Base-by-base conservation (phyloP, 805 yeast species). In the Wickerhamiella sergipiensis region DNA sequence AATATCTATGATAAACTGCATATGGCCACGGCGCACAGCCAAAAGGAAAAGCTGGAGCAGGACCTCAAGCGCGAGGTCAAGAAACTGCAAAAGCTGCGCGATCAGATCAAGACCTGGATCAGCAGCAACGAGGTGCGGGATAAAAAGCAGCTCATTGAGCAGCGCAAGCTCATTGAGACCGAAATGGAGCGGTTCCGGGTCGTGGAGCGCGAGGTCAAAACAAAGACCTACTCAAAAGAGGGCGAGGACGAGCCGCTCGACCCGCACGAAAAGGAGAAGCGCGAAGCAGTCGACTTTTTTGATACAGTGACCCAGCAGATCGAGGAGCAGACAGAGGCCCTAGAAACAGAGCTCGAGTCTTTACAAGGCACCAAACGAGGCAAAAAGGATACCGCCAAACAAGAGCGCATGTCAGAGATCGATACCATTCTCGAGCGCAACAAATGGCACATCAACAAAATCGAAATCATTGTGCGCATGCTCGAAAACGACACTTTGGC, bases 121-220 rank as follows among this genome's bases (percentile, higher is more conserved):
- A 79, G 90, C 43, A 89, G 90, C 58, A 85, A 82, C 59, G 95
- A 89, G 55, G 88, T 89, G 46, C 88, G 94, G 65, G 95, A 90
- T 60, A 92, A 87, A 64, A 85, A 83, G 60, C 76, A 80, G 47
- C 71, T 86, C 56, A 72, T 82, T 52, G 97, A 90, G 60, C 84
- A 88, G 61, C 73, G 92, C 55, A 71, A 75, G 59, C 63, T 78
- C 48, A 84, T 84, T 57, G 76, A 69, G 56, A 61, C 66, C 53
- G 74, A 92, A 54, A 90, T 90, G 98, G 98, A 90, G 67, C 78
- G 88, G 60, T 92, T 90, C 70, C 92, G 92, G 65, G 90, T 87
- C 51, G 86, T 90, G 59, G 98, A 90, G 67, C 86, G 88, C 68
- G 79, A 83, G 56, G 83, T 86, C 78, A 90, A 90, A 69, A 87